phyloP scores from a whole-genome alignment of 805 yeast genomes.

The Hyphopichia homilentoma region DNA sequence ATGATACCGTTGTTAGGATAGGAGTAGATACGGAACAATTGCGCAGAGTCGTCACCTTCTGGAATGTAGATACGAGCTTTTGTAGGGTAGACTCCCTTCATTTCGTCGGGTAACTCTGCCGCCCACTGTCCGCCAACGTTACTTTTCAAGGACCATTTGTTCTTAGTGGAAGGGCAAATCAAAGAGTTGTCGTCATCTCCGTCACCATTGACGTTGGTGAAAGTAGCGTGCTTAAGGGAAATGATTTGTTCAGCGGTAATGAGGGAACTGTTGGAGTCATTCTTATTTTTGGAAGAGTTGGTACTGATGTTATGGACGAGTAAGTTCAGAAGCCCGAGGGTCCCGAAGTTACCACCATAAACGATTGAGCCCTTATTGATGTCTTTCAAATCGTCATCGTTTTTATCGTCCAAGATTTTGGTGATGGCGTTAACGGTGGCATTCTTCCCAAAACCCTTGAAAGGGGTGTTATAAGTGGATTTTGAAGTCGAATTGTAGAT shows the following conservation, averaged over 20 bases:
- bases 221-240: slow-evolving; percentile 53
- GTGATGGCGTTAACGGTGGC: slow-evolving; percentile 62
- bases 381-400: slow-evolving; percentile 16
- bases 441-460: slow-evolving; percentile 69
- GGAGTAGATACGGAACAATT: slow-evolving; percentile 69
- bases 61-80: slow-evolving; percentile 72
- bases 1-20: slow-evolving; percentile 82
- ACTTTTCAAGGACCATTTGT: slow-evolving; percentile 51
- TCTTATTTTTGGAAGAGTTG: slow-evolving; percentile 16
- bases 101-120: slow-evolving; percentile 51
- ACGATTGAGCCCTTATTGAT: slow-evolving; percentile 45
- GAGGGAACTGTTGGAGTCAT: slow-evolving; percentile 37
- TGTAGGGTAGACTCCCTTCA: slow-evolving; percentile 55
- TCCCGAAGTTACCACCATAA: slow-evolving; percentile 75
- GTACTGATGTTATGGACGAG: slow-evolving; percentile 34
- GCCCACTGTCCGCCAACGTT: slow-evolving; percentile 62
- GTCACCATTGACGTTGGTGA: slow-evolving; percentile 45
- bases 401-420: slow-evolving; percentile 34
- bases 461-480: slow-evolving; percentile 50
- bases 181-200: slow-evolving; percentile 27
- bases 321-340: slow-evolving; percentile 51
- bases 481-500: slow-evolving; percentile 52
- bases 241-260: slow-evolving; percentile 57
- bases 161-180: slow-evolving; percentile 55
- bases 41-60: slow-evolving; percentile 45